These are phyloP conservation scores for Aspergillus panamensis DNA, from an alignment of 495 filamentous ascomycete species.

Conservation along the genomic window DNA sequence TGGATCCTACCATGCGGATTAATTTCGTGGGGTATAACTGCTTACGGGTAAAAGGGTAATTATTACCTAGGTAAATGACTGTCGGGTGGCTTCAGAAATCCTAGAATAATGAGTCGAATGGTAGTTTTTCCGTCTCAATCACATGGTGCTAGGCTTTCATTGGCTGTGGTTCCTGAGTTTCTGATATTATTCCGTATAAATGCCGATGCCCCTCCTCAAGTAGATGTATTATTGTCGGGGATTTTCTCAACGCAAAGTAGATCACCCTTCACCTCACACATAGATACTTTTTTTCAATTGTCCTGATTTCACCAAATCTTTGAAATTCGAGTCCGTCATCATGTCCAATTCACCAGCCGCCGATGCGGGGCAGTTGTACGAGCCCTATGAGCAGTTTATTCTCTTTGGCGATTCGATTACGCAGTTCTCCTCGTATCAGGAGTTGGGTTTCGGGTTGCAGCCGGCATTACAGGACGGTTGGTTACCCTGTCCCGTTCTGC, in stretches of 20 bases:
- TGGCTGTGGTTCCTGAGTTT: background rate
- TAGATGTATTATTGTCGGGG: too few relatives aligned
- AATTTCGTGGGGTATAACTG: background rate
- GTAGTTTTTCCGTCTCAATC: background rate
- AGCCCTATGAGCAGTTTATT: conserved; percentile 65
- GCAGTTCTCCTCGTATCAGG: conserved; percentile 54
- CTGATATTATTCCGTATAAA: background rate
- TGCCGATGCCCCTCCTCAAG: too few relatives aligned
- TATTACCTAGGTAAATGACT: background rate
- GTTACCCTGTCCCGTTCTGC: conserved; percentile 8
- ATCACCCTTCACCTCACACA: background rate
- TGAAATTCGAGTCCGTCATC: background rate
- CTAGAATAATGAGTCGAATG: background rate
- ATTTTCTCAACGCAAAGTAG: background rate
- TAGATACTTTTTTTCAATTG: background rate
- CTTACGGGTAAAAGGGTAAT: background rate
- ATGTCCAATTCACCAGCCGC: conserved; percentile 8
- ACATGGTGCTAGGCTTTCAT: background rate
- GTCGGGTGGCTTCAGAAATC: too few relatives aligned
- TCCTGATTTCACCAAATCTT: background rate
- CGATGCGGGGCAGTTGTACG: conserved; percentile 21
- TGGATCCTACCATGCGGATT: background rate
- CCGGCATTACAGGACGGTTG: conserved; percentile 68
- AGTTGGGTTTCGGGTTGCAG: conserved; percentile 65
- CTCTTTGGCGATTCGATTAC: conserved; percentile 83